These are phyloP conservation scores for Galium porrigens DNA, from an alignment of 305 asterid species.

Conservation along the genomic window DNA sequence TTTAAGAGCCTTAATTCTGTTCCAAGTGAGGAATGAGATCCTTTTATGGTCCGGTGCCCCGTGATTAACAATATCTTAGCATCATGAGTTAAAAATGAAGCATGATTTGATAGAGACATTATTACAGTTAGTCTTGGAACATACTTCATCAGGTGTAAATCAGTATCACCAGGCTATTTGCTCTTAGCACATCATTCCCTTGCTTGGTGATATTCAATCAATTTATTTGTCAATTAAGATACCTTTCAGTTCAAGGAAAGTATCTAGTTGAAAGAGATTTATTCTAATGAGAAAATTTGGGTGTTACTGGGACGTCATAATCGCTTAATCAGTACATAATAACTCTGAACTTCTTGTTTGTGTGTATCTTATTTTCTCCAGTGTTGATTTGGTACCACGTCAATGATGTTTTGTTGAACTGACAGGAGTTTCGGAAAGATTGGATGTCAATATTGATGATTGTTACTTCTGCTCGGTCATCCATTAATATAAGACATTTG, in stretches of 20 bases:
- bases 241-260: not conserved
- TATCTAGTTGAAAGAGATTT: not conserved
- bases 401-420: not conserved
- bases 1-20: not conserved
- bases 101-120: not conserved
- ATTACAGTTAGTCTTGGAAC: not conserved
- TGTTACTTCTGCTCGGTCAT: conserved; percentile 96
- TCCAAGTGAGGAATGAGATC: not conserved
- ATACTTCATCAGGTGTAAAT: not conserved
- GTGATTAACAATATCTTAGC: not conserved
- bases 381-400: not conserved
- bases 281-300: not conserved
- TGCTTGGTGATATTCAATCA: not conserved
- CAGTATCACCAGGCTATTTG: not conserved
- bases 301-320: not conserved
- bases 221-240: not conserved
- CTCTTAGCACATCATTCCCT: conserved; percentile 1
- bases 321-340: no score
- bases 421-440: conserved; percentile 83
- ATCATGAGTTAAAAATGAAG: not conserved
- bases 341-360: not conserved
- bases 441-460: conserved; percentile 89
- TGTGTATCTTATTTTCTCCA: no score
- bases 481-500: conserved; percentile 88
- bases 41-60: not conserved